Evolutionary conservation across 495 filamentous ascomycete species (phyloP).

Genomic region (Copromyces sp.): DNA sequence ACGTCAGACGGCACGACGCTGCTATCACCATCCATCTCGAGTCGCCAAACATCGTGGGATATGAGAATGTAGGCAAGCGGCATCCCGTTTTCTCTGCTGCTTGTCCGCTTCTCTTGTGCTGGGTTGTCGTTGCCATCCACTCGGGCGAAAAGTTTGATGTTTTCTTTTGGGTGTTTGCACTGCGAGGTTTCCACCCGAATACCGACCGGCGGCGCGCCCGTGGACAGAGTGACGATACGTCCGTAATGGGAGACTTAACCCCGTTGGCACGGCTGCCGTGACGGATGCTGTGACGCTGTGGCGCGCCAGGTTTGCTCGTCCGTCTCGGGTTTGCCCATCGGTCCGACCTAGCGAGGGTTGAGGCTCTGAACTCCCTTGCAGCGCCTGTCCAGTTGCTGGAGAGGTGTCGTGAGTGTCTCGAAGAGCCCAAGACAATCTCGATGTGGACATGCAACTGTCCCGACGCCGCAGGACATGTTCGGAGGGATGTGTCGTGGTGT

Average conservation of each 20-base stretch:
- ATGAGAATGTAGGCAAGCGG: neutral
- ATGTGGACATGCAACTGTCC: neutral
- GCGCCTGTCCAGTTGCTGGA: neutral
- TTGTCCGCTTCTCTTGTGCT: neutral
- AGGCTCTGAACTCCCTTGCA: neutral
- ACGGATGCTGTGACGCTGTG: neutral
- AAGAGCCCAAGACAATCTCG: neutral
- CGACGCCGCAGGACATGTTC: neutral
- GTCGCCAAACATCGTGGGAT: neutral
- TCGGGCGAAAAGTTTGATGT: neutral
- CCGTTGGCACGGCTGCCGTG: neutral
- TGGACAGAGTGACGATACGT: neutral
- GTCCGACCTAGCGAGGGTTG: neutral
- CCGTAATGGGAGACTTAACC: neutral
- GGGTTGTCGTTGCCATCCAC: neutral
- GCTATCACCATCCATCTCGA: neutral
- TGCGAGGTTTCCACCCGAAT: neutral
- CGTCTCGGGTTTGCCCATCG: neutral
- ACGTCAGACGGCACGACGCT: neutral
- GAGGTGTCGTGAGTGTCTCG: neutral
- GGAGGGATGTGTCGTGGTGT: neutral
- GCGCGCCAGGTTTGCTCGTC: neutral
- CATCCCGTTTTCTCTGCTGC: neutral
- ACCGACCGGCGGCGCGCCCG: neutral
- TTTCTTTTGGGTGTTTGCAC: neutral